Conservation (phyloP, 139 green algal genomes). For the Klebsormidium nitens region DNA sequence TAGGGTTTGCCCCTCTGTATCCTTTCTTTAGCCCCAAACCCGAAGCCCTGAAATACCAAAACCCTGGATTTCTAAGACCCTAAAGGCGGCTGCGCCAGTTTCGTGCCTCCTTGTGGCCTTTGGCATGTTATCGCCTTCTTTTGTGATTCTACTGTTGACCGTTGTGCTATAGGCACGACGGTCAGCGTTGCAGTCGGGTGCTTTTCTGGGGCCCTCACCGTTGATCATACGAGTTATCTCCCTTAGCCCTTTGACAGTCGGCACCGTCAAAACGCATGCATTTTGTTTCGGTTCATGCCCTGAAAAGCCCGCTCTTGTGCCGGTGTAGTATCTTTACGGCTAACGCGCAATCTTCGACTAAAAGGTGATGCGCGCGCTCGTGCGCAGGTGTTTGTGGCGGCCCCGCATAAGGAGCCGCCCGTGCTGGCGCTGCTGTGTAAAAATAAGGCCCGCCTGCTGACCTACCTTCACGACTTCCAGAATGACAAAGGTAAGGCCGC, state of each 20-base stretch:
- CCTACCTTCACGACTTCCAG: conserved; percentile 86
- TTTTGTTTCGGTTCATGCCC: not conserved
- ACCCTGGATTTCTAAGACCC: no score
- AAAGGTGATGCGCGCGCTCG: not conserved
- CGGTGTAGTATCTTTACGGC: not conserved
- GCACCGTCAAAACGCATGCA: not conserved
- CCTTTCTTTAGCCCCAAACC: not conserved
- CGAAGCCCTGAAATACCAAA: no score
- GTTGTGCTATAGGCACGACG: no score
- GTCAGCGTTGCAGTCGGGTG: no score
- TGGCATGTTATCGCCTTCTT: no score
- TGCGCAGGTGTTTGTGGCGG: conserved; percentile 77
- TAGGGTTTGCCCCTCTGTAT: not conserved
- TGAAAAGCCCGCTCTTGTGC: not conserved
- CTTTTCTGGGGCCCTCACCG: no score
- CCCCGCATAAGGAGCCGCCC: conserved; percentile 79
- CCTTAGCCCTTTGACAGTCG: no score
- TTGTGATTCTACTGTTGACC: no score
- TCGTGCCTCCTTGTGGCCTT: not conserved
- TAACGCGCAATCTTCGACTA: not conserved
- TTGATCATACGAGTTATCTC: no score
- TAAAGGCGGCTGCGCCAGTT: no score
- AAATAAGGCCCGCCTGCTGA: conserved; percentile 88
- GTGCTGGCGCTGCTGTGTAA: conserved; percentile 77
- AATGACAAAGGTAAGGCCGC: conserved; percentile 73